These are phyloP conservation scores for Candida koratica DNA, from an alignment of 805 yeast species.

Conservation along the genomic window DNA sequence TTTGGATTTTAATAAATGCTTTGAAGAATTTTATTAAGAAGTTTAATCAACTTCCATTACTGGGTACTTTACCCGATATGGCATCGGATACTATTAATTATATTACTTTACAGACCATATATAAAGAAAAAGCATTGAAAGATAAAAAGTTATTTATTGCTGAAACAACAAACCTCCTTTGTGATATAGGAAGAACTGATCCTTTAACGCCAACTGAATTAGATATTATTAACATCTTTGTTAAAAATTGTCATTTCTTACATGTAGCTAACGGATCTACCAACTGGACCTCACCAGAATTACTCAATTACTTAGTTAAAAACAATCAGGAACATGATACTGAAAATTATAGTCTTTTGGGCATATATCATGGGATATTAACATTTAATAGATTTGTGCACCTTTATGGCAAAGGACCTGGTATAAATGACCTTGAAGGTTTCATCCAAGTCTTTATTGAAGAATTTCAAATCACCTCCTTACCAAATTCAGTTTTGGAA, in stretches of 20 bases:
- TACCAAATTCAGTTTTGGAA: slow-evolving; percentile 17
- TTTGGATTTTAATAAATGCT: slow-evolving; percentile 63
- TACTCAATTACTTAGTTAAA: slow-evolving; percentile 5
- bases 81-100: slow-evolving; percentile 67
- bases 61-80: slow-evolving; percentile 86
- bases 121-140: slow-evolving; percentile 47
- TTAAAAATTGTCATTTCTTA: slow-evolving; percentile 57
- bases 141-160: slow-evolving; percentile 46
- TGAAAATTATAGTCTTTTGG: slow-evolving; percentile 19
- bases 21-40: slow-evolving; percentile 46
- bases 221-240: slow-evolving; percentile 46
- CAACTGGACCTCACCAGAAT: slow-evolving; percentile 3
- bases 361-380: slow-evolving; percentile 43
- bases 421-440: slow-evolving; percentile 18
- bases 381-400: slow-evolving; percentile 25
- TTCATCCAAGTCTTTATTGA: slow-evolving; percentile 20
- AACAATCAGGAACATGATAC: slow-evolving; percentile 16
- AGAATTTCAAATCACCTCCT: neutral
- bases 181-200: slow-evolving; percentile 22
- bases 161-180: slow-evolving; percentile 26
- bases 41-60: slow-evolving; percentile 53
- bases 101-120: slow-evolving; percentile 53
- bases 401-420: slow-evolving; percentile 17
- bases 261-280: slow-evolving; percentile 46
- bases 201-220: slow-evolving; percentile 24